These are phyloP conservation scores for Cladophialophora bantiana DNA, from an alignment of 2,329 filamentous ascomycete species.

Conservation along the genomic window DNA sequence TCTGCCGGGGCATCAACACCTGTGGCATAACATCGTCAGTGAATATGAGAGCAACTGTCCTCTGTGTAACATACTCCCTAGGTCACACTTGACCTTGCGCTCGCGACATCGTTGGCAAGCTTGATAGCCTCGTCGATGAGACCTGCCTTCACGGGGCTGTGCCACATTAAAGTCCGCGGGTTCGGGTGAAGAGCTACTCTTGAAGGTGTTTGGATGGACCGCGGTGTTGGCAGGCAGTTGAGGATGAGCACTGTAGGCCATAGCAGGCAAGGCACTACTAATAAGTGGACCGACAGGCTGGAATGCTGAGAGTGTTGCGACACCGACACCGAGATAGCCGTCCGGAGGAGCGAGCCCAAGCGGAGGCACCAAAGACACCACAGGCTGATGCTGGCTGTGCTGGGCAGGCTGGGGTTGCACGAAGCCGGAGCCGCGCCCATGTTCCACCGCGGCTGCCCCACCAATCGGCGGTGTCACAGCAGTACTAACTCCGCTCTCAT, in stretches of 20 bases:
- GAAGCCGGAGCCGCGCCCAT: not conserved
- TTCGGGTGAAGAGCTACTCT: conserved; percentile 41
- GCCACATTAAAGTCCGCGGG: conserved; percentile 46
- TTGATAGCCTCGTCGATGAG: conserved; percentile 57
- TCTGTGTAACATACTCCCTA: conserved; percentile 50
- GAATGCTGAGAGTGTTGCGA: conserved; percentile 15
- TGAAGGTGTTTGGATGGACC: conserved; percentile 20
- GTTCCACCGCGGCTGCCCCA: not conserved
- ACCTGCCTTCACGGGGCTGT: conserved; percentile 25
- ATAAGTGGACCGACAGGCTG: conserved; percentile 14
- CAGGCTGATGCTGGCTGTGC: not conserved
- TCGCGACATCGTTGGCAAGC: conserved; percentile 58
- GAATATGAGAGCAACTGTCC: conserved; percentile 18
- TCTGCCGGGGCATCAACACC: conserved; percentile 90
- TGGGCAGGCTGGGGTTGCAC: not conserved
- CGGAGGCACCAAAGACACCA: not conserved
- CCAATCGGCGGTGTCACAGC: not conserved
- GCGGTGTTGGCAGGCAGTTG: conserved; percentile 24
- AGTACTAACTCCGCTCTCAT: not conserved
- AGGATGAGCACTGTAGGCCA: conserved; percentile 29
- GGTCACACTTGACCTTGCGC: conserved; percentile 58
- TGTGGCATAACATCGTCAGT: conserved; percentile 40
- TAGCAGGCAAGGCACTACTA: conserved; percentile 17
- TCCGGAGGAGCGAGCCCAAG: conserved; percentile 7
- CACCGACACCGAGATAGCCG: conserved; percentile 35